These are phyloP conservation scores for Talaromyces sp. DNA, from an alignment of 2,329 filamentous ascomycete genomes.

Conservation along the genomic window DNA sequence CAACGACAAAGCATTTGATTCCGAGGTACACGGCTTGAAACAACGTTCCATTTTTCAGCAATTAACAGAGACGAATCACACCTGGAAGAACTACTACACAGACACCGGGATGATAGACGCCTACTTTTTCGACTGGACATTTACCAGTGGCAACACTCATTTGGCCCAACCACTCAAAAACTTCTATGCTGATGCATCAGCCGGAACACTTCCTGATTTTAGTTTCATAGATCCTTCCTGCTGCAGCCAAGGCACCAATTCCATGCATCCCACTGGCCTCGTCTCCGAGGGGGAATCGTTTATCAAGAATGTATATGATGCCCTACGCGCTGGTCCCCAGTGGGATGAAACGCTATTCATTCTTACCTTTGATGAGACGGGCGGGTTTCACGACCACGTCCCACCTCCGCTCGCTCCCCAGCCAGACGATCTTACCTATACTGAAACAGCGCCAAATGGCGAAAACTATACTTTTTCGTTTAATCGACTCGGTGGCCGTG, in stretches of 20 bases:
- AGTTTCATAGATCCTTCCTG: slow-evolving; percentile 44
- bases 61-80: slow-evolving; percentile 33
- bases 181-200: slow-evolving; percentile 39
- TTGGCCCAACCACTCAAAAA: slow-evolving; percentile 34
- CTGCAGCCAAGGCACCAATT: slow-evolving; percentile 41
- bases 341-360: slow-evolving; percentile 42
- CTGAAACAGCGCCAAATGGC: slow-evolving; percentile 30
- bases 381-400: slow-evolving; percentile 45
- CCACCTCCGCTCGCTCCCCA: slow-evolving; percentile 35
- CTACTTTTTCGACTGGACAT: slow-evolving; percentile 40
- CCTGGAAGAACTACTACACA: slow-evolving; percentile 41
- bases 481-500: slow-evolving; percentile 32
- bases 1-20: slow-evolving; percentile 34
- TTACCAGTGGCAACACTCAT: slow-evolving; percentile 27
- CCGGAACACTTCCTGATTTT: slow-evolving; percentile 37
- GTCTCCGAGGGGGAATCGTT: slow-evolving; percentile 41
- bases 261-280: slow-evolving; percentile 39
- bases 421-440: slow-evolving; percentile 41
- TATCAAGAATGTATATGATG: slow-evolving; percentile 42
- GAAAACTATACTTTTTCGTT: slow-evolving; percentile 33
- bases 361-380: slow-evolving; percentile 43
- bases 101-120: slow-evolving; percentile 32
- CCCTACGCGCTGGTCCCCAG: slow-evolving; percentile 36
- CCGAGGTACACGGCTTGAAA: slow-evolving; percentile 27
- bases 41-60: slow-evolving; percentile 46